A percentile compares a stretch with the other conserved stretches of the same genome.
Evolutionary conservation across 192 early-diverging fungal species (phyloP).

Genomic region (Backusella westeae): DNA sequence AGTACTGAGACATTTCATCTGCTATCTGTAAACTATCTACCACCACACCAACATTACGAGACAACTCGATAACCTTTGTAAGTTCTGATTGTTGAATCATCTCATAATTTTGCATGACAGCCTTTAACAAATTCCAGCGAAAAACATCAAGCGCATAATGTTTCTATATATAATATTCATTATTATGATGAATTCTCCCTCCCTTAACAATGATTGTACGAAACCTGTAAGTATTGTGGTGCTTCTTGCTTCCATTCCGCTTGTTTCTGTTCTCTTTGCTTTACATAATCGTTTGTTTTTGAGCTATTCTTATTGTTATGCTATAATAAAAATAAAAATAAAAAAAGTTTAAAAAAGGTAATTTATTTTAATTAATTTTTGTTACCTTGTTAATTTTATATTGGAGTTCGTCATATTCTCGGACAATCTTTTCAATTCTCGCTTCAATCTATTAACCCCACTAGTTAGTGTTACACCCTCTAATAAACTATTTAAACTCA

Average conservation of each 20-base stretch:
- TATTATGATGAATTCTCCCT: not conserved
- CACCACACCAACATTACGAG: not conserved
- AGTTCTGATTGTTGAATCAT: constrained; percentile 28
- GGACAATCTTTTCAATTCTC: constrained; percentile 23
- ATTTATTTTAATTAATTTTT: not conserved
- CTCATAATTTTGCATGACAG: constrained; percentile 20
- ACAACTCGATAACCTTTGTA: constrained; percentile 20
- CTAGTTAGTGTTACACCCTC: not conserved
- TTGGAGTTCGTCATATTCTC: constrained; percentile 34
- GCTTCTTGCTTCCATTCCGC: constrained; percentile 13
- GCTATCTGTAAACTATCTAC: constrained; percentile 9
- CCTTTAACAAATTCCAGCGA: constrained; percentile 21
- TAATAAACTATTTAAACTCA: constrained; percentile 5
- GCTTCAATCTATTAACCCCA: constrained; percentile 22
- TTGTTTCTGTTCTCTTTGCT: constrained; percentile 12
- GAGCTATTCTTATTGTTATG: not conserved
- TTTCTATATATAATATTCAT: constrained; percentile 7
- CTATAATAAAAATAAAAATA: not conserved
- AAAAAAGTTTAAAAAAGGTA: not conserved
- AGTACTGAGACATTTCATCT: constrained; percentile 1
- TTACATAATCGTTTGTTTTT: constrained; percentile 1
- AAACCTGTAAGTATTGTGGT: constrained; percentile 12
- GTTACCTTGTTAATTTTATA: constrained; percentile 26
- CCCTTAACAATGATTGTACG: not conserved
- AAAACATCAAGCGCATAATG: constrained; percentile 25